phyloP scores from a whole-genome alignment of 1,284 basidiomycete genomes.

The Ceratobasidium papillatum region DNA sequence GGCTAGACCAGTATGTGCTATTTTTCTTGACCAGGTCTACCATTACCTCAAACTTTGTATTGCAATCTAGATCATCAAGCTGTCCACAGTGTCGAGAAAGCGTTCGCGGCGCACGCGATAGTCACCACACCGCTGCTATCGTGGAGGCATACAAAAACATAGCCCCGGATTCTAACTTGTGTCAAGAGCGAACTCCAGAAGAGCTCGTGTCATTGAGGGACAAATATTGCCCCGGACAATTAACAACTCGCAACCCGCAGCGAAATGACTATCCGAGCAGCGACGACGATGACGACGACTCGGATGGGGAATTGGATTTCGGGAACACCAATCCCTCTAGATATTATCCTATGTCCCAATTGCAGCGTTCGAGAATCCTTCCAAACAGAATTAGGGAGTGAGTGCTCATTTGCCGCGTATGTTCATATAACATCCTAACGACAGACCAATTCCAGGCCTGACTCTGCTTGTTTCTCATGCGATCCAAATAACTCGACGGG shows the following conservation, averaged over 20 bases:
- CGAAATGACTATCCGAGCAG: background rate
- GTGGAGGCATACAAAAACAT: conserved; percentile 26
- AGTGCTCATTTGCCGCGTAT: background rate
- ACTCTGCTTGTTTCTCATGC: conserved; percentile 4
- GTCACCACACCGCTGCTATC: conserved; percentile 25
- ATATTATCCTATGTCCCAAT: background rate
- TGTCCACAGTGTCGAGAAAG: conserved; percentile 26
- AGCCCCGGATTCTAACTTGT: conserved; percentile 17
- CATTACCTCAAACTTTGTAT: background rate
- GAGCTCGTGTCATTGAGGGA: conserved; percentile 8
- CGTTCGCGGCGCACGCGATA: conserved; percentile 33
- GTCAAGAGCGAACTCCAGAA: conserved; percentile 22
- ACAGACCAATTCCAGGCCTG: background rate
- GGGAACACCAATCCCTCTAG: background rate
- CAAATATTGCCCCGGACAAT: conserved; percentile 22
- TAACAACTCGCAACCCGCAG: background rate
- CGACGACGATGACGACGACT: background rate
- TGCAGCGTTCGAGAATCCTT: background rate
- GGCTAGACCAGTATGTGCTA: conserved; percentile 20
- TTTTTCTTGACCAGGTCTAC: background rate
- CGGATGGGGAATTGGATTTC: background rate
- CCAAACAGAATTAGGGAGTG: background rate
- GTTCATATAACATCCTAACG: too few species aligned
- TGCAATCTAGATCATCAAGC: background rate
- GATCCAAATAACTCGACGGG: conserved; percentile 15